Evolutionary conservation across 208 protist species (phyloP).

Genomic region (Blastocrithidia nonstop): DNA sequence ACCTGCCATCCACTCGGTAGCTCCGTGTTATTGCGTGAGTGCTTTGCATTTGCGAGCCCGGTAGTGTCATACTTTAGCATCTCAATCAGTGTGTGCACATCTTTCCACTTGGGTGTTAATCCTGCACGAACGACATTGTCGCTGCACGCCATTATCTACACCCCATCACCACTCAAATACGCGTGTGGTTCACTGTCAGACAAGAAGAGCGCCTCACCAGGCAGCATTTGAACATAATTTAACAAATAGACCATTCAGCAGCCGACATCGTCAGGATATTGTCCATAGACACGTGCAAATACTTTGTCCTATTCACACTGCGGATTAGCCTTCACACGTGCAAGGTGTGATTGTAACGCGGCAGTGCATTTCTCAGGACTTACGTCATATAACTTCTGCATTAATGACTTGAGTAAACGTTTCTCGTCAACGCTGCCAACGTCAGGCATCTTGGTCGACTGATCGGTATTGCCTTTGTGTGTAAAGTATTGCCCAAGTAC

Average conservation of each 20-base stretch:
- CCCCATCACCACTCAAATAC: slow-evolving; percentile 92
- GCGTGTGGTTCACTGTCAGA: slow-evolving; percentile 95
- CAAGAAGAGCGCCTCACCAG: slow-evolving; percentile 93
- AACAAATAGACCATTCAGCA: slow-evolving; percentile 96
- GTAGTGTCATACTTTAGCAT: slow-evolving; percentile 87
- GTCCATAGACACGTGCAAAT: slow-evolving; percentile 64
- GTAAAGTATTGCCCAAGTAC: slow-evolving; percentile 8
- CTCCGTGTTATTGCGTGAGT: slow-evolving; percentile 15
- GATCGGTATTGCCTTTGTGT: background rate
- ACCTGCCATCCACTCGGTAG: slow-evolving; percentile 40
- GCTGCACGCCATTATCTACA: slow-evolving; percentile 95
- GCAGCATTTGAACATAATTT: slow-evolving; percentile 88
- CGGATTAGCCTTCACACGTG: slow-evolving; percentile 10
- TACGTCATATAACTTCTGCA: slow-evolving; percentile 41
- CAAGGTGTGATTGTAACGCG: slow-evolving; percentile 39
- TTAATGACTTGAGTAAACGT: slow-evolving; percentile 31
- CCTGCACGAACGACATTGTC: slow-evolving; percentile 97
- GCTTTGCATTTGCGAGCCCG: slow-evolving; percentile 33
- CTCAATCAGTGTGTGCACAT: slow-evolving; percentile 81
- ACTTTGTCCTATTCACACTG: slow-evolving; percentile 48
- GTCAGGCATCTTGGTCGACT: background rate
- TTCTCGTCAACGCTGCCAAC: slow-evolving; percentile 18
- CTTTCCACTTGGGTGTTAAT: slow-evolving; percentile 95
- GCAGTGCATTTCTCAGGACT: slow-evolving; percentile 16
- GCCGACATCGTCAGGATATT: slow-evolving; percentile 95